A percentile compares a stretch with the other conserved stretches of the same genome.
Evolutionary conservation across 768 basidiomycete genomes (phyloP).

Genomic region (Tylopilus balloui): DNA sequence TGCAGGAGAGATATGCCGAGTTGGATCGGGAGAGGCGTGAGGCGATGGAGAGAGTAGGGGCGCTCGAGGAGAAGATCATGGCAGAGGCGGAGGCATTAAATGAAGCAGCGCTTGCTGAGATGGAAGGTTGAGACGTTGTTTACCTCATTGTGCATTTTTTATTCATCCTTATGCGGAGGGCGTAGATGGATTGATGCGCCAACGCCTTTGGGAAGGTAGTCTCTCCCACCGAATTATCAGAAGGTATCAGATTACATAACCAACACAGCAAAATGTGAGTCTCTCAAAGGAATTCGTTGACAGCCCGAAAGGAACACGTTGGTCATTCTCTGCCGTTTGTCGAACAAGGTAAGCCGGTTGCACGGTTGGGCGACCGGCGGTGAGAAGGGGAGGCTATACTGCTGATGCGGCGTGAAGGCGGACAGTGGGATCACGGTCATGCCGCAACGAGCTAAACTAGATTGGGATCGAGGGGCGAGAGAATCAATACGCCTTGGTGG

Average conservation of each 20-base stretch:
- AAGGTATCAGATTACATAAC: too few relatives aligned
- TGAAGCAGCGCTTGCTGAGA: slow-evolving; percentile 66
- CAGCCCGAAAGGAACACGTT: too few relatives aligned
- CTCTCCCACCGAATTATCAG: too few relatives aligned
- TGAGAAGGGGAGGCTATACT: background rate
- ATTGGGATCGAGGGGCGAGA: too few relatives aligned
- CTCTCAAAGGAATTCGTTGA: too few relatives aligned
- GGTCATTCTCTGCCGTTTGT: too few relatives aligned
- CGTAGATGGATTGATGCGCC: background rate
- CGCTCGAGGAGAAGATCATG: slow-evolving; percentile 84
- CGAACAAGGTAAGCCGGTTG: too few relatives aligned
- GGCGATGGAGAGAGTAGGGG: slow-evolving; percentile 50
- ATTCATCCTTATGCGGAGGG: slow-evolving; percentile 7
- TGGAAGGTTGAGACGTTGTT: slow-evolving; percentile 36
- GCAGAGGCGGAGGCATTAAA: slow-evolving; percentile 77
- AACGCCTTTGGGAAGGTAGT: too few relatives aligned
- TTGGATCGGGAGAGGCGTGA: slow-evolving; percentile 67
- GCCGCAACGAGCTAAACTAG: too few relatives aligned
- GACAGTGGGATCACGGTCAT: too few relatives aligned
- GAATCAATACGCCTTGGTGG: too few relatives aligned
- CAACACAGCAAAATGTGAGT: background rate
- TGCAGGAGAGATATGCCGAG: slow-evolving; percentile 86
- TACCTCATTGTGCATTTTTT: background rate
- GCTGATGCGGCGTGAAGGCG: background rate
- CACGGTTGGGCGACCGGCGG: too few relatives aligned